Percentiles rank a stretch among this genome's conserved stretches.
phyloP scores from a whole-genome alignment of 2,329 filamentous ascomycete species.

The Fonsecaea erecta region DNA sequence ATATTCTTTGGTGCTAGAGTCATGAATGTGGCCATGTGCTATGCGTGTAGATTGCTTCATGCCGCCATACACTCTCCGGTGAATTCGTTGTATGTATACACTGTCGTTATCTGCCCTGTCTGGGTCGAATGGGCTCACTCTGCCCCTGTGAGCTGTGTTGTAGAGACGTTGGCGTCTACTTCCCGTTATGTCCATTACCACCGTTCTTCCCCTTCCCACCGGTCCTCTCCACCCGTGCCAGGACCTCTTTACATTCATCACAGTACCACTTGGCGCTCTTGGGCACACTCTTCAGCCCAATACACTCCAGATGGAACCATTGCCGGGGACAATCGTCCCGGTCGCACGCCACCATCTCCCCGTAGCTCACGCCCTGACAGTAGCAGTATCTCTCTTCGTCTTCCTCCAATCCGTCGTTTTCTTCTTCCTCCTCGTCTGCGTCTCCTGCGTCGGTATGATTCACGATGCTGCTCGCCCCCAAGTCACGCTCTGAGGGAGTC shows the following conservation, averaged over 20 bases:
- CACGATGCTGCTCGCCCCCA: neutral
- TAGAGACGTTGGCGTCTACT: neutral
- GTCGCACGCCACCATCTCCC: conserved; percentile 84
- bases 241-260: conserved; percentile 71
- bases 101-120: neutral
- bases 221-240: conserved; percentile 26
- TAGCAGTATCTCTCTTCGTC: conserved; percentile 79
- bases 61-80: too few species aligned
- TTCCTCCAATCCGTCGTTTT: conserved; percentile 57
- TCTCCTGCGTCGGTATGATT: conserved; percentile 35
- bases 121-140: neutral
- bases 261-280: conserved; percentile 83
- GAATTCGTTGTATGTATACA: too few species aligned
- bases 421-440: conserved; percentile 31
- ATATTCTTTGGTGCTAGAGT: too few species aligned
- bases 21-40: too few species aligned
- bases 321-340: conserved; percentile 72
- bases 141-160: neutral
- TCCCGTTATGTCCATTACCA: neutral
- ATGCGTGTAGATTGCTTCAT: too few species aligned
- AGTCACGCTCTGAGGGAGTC: conserved; percentile 30
- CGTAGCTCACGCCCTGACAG: conserved; percentile 79
- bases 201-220: conserved; percentile 13
- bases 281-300: conserved; percentile 78
- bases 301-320: conserved; percentile 85